Conservation (phyloP, 805 yeast genomes). For the Barnettozyma botsteinii region DNA sequence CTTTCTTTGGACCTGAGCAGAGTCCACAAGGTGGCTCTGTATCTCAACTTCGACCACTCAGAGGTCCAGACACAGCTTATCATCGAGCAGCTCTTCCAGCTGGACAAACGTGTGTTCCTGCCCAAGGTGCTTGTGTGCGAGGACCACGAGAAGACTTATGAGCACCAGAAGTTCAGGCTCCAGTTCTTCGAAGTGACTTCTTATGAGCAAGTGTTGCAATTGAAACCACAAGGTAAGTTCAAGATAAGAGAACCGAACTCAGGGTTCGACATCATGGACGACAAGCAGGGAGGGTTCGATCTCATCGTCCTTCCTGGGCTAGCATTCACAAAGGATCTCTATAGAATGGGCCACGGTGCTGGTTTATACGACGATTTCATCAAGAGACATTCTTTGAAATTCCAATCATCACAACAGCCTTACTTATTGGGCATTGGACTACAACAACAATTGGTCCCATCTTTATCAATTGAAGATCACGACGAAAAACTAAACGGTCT, state of each 20-base stretch:
- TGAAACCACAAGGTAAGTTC: constrained; percentile 66
- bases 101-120: constrained; percentile 47
- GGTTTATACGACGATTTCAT: constrained; percentile 86
- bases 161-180: constrained; percentile 36
- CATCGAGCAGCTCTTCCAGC: constrained; percentile 44
- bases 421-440: constrained; percentile 58
- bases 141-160: constrained; percentile 22
- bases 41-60: constrained; percentile 67
- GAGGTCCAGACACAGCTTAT: constrained; percentile 61
- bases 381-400: constrained; percentile 34
- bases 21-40: constrained; percentile 55
- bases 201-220: constrained; percentile 34
- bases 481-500: constrained; percentile 57
- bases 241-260: constrained; percentile 61
- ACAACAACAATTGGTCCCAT: constrained; percentile 50
- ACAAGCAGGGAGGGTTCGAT: constrained; percentile 49
- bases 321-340: constrained; percentile 49
- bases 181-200: constrained; percentile 49
- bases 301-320: constrained; percentile 80
- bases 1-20: constrained; percentile 29
- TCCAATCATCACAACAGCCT: constrained; percentile 29
- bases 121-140: constrained; percentile 41
- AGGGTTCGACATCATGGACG: constrained; percentile 21
- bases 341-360: constrained; percentile 84
- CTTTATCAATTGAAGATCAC: constrained; percentile 54